A percentile compares a stretch with the other conserved stretches of the same genome.
These are phyloP conservation scores for Talaromyces sp. DNA, from an alignment of 2,329 filamentous ascomycete genomes.

Conservation along the genomic window DNA sequence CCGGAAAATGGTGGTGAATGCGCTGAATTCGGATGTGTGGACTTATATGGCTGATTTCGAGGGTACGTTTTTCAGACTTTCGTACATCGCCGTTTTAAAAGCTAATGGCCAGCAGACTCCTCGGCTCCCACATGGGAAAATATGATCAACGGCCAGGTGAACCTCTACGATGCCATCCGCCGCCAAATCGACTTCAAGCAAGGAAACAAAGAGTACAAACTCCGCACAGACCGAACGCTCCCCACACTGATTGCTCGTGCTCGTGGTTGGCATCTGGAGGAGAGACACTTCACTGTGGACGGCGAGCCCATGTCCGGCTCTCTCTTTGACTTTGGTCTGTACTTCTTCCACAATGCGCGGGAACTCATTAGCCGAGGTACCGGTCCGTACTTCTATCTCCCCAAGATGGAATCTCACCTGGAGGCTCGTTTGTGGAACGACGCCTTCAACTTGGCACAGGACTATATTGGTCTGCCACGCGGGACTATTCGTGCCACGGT, in stretches of 20 bases:
- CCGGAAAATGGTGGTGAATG: constrained; percentile 98
- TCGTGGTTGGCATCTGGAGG: constrained; percentile 94
- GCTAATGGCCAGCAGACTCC: constrained; percentile 60
- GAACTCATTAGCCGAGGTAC: constrained; percentile 78
- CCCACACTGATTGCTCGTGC: constrained; percentile 92
- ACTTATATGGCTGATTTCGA: constrained; percentile 99
- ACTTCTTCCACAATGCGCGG: constrained; percentile 97
- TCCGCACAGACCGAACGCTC: constrained; percentile 78
- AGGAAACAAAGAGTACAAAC: constrained; percentile 93
- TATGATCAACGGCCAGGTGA: constrained; percentile 98
- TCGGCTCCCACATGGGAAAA: constrained; percentile 97
- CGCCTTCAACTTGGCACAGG: constrained; percentile 90
- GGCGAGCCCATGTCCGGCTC: constrained; percentile 88
- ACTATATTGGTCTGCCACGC: constrained; percentile 81
- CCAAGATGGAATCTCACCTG: constrained; percentile 96
- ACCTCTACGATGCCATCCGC: constrained; percentile 93
- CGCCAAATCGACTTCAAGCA: constrained; percentile 94
- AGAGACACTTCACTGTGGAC: constrained; percentile 96
- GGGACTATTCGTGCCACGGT: constrained; percentile 94
- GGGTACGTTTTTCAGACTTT: constrained; percentile 51
- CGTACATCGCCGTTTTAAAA: not conserved
- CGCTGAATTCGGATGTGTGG: constrained; percentile 91
- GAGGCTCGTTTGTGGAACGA: constrained; percentile 98
- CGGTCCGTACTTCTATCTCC: constrained; percentile 96
- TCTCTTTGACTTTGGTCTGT: constrained; percentile 95